These are phyloP conservation scores for Laguncularia racemosa DNA, from an alignment of 345 rosid species.

Conservation along the genomic window DNA sequence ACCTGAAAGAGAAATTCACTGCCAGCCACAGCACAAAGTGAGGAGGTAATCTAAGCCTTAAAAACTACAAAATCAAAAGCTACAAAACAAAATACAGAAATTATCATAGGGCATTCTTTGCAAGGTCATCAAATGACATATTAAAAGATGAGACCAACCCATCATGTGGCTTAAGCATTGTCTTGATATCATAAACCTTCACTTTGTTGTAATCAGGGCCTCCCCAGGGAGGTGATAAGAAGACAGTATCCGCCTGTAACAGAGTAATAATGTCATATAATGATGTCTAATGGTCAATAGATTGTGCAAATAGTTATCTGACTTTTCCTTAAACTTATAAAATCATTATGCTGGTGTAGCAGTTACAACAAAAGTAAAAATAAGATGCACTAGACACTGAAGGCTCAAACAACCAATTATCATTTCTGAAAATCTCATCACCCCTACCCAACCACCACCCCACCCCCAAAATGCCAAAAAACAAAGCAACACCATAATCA, in stretches of 20 bases:
- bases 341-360: too few species aligned
- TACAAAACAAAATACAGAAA: conserved; percentile 1
- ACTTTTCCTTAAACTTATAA: neutral
- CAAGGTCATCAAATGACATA: too few species aligned
- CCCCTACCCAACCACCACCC: too few species aligned
- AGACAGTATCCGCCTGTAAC: conserved; percentile 68
- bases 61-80: neutral
- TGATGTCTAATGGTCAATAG: neutral
- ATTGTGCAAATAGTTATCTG: neutral
- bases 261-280: neutral
- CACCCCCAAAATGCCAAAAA: too few species aligned
- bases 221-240: conserved; percentile 98
- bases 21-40: conserved; percentile 17
- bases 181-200: conserved; percentile 53
- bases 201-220: conserved; percentile 81
- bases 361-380: neutral
- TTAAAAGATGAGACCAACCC: conserved; percentile 35
- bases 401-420: neutral
- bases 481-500: neutral
- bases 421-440: neutral
- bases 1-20: conserved; percentile 59
- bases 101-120: too few species aligned
- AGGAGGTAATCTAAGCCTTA: too few species aligned
- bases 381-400: neutral
- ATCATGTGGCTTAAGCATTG: conserved; percentile 81